Base-by-base conservation (phyloP, 2,329 filamentous ascomycete genomes). In the Alternaria tenuissima region DNA sequence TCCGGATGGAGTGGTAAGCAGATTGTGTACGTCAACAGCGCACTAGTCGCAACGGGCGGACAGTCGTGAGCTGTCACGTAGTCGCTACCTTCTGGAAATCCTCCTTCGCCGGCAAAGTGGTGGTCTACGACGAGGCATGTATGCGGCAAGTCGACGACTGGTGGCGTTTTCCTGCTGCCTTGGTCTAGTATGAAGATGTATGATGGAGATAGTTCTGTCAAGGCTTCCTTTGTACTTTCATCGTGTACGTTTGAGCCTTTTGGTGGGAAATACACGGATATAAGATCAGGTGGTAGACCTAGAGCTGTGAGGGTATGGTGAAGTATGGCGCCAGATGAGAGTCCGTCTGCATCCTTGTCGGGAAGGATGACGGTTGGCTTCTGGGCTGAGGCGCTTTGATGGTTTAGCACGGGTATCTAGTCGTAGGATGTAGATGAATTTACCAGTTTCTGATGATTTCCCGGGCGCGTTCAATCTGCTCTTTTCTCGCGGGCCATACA, bases 321-420 rank as follows among this genome's bases (percentile, higher is more conserved):
- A 2, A 91, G 72, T 30, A 91, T 90, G 1, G 85, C 85, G 0
- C 89, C 89, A 2, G 88, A 86, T 2, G 85, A 85, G 3, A 91
- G 79, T 0, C 89, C 89, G 73, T 91, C 89, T 3, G 88, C 88
- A 66, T 91, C 88, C 69, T 90, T 91, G 70, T 91, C 89, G 0
- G 89, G 89, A 0, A 90, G 82, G 14, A 91, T 87, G 18, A 91
- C 75, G 1, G 84, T 86, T 36, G 78, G 80, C 57, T 86, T 81
- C 9, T 82, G 76, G 11, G 85, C 77, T 16, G 78, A 68, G 18
- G 83, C 87, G 73, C 87, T 89, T 62, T 11, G 5, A 20, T 20
- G 18, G 3, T 34, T 72, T 57, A 63, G 61, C 11, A 39, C 5
- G 24, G 7, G 30, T n/a, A 3, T 14, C 12, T 22, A 16, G n/a